Evolutionary conservation across 2,329 filamentous ascomycete genomes (phyloP).

Genomic region (Graphilbum ipis-grandicollis): DNA sequence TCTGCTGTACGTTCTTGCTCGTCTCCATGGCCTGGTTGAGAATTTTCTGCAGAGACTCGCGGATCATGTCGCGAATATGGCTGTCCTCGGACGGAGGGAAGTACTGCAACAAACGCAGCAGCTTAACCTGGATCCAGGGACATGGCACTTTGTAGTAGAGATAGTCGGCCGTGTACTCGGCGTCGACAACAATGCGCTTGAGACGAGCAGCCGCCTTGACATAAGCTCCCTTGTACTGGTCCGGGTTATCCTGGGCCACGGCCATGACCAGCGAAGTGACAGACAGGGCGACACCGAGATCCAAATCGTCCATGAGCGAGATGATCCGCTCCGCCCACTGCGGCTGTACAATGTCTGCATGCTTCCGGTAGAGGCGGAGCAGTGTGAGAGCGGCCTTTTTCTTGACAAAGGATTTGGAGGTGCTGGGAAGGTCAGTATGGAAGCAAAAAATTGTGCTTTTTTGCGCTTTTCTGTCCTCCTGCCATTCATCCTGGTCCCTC

Average conservation of each 20-base stretch:
- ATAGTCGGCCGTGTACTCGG: slow-evolving; percentile 79
- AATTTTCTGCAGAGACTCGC: slow-evolving; percentile 80
- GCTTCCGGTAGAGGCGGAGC: slow-evolving; percentile 83
- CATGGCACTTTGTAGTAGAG: slow-evolving; percentile 99
- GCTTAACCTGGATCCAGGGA: slow-evolving; percentile 94
- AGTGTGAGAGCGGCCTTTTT: slow-evolving; percentile 95
- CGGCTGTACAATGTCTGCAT: slow-evolving; percentile 80
- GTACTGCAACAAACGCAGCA: slow-evolving; percentile 82
- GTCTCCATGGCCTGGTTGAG: slow-evolving; percentile 82
- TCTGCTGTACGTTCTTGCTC: slow-evolving; percentile 97
- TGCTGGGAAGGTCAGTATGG: slow-evolving; percentile 14
- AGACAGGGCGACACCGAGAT: slow-evolving; percentile 86
- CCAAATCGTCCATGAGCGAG: slow-evolving; percentile 92
- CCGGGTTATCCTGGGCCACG: slow-evolving; percentile 81
- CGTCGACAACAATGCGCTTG: slow-evolving; percentile 80
- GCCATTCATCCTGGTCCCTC: no score
- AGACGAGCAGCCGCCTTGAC: slow-evolving; percentile 80
- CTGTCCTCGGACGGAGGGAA: slow-evolving; percentile 81
- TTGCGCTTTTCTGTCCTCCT: no score
- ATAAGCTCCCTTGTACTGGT: slow-evolving; percentile 86
- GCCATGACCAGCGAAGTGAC: slow-evolving; percentile 94
- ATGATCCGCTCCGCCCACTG: slow-evolving; percentile 98
- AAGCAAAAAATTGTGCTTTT: no score
- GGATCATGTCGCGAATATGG: slow-evolving; percentile 78
- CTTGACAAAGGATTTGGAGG: slow-evolving; percentile 93